These are phyloP conservation scores for Elaeagnus macrophylla DNA, from an alignment of 306 rosid genomes.

Conservation along the genomic window DNA sequence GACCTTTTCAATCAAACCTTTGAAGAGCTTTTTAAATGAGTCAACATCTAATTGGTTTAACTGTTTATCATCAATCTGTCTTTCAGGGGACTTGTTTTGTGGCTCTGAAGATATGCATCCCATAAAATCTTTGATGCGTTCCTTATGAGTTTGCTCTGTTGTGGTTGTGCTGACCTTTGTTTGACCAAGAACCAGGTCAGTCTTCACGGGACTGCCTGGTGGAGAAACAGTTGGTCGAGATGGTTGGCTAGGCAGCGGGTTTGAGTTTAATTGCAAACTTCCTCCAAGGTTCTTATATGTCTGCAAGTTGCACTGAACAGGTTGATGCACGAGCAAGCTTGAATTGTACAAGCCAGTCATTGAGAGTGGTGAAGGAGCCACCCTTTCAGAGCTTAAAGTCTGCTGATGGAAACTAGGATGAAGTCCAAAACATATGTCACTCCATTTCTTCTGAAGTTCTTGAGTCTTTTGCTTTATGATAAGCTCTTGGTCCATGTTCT, in stretches of 20 bases:
- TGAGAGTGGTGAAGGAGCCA: slow-evolving; percentile 43
- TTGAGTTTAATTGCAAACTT: slow-evolving; percentile 49
- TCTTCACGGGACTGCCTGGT: slow-evolving; percentile 51
- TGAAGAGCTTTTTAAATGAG: slow-evolving; percentile 69
- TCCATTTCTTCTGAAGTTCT: slow-evolving; percentile 83
- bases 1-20: slow-evolving; percentile 70
- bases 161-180: slow-evolving; percentile 28
- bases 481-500: slow-evolving; percentile 45
- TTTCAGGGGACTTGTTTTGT: slow-evolving; percentile 45
- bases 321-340: slow-evolving; percentile 42
- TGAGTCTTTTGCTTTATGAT: slow-evolving; percentile 44
- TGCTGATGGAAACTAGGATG: slow-evolving; percentile 75
- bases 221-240: slow-evolving; percentile 28
- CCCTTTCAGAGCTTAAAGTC: slow-evolving; percentile 45
- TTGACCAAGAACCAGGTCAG: slow-evolving; percentile 77
- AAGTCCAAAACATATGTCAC: slow-evolving; percentile 48
- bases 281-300: slow-evolving; percentile 52
- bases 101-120: slow-evolving; percentile 63
- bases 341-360: slow-evolving; percentile 45
- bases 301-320: slow-evolving; percentile 52
- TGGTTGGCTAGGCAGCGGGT: slow-evolving; percentile 30
- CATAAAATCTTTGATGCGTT: slow-evolving; percentile 52
- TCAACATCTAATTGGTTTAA: slow-evolving; percentile 43
- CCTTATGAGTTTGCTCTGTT: slow-evolving; percentile 37
- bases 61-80: slow-evolving; percentile 40